Evolutionary conservation across 2,329 filamentous ascomycete genomes (phyloP).

Genomic region (Chaetomiaceae sp.): DNA sequence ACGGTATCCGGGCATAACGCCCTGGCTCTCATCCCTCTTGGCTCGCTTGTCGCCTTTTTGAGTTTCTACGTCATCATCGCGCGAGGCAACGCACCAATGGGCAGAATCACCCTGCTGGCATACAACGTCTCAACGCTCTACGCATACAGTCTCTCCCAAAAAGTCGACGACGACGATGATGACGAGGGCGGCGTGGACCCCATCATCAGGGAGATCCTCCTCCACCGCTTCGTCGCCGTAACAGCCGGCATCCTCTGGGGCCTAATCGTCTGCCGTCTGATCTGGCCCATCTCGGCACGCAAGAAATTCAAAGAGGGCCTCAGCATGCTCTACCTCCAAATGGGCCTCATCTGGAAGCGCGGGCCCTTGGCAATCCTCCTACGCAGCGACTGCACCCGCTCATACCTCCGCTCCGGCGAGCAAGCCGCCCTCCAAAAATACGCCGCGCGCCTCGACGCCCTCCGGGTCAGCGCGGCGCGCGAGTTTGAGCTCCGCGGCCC

Average conservation of each 20-base stretch:
- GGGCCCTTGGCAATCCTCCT: slow-evolving; percentile 76
- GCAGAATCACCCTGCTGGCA: slow-evolving; percentile 87
- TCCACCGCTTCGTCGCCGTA: slow-evolving; percentile 83
- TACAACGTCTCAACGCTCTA: slow-evolving; percentile 96
- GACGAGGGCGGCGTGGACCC: slow-evolving; percentile 84
- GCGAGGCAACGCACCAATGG: slow-evolving; percentile 79
- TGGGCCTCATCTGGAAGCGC: slow-evolving; percentile 94
- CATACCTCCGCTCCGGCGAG: slow-evolving; percentile 84
- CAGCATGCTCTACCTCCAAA: slow-evolving; percentile 85
- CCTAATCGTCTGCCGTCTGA: slow-evolving; percentile 77
- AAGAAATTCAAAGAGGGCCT: slow-evolving; percentile 85
- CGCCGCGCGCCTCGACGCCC: slow-evolving; percentile 65
- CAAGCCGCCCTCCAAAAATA: slow-evolving; percentile 84
- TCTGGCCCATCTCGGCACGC: slow-evolving; percentile 92
- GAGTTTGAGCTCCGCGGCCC: slow-evolving; percentile 88
- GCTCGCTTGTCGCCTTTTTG: slow-evolving; percentile 73
- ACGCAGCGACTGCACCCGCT: slow-evolving; percentile 51
- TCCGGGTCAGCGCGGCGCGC: slow-evolving; percentile 67
- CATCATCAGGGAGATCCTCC: slow-evolving; percentile 79
- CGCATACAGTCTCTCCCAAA: slow-evolving; percentile 80
- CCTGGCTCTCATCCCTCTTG: slow-evolving; percentile 70
- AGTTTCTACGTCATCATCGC: slow-evolving; percentile 90
- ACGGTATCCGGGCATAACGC: slow-evolving; percentile 69
- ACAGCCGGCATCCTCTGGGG: slow-evolving; percentile 88
- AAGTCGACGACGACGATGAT: slow-evolving; percentile 75